Conservation (phyloP, 1,284 basidiomycete genomes). For the Pseudozyma hubeiensis region DNA sequence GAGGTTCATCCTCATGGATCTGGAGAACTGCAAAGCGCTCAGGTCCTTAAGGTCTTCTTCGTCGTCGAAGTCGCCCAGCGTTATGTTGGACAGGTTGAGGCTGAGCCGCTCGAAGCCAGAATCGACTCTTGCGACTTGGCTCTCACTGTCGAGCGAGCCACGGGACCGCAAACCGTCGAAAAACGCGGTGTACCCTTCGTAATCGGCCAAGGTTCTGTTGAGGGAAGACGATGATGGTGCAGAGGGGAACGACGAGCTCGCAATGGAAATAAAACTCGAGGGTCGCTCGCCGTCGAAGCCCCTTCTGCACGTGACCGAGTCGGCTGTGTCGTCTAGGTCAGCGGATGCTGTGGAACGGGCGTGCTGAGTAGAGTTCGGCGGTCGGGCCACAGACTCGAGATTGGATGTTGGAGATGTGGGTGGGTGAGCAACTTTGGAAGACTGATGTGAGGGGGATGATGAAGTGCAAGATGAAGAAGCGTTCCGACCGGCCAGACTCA, state of each 20-base stretch:
- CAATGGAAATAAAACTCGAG: background rate
- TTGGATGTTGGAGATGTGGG: background rate
- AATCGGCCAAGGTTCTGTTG: background rate
- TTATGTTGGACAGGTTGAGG: background rate
- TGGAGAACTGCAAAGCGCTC: slow-evolving; percentile 14
- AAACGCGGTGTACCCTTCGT: slow-evolving; percentile 15
- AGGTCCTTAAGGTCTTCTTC: slow-evolving; percentile 27
- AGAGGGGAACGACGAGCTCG: background rate
- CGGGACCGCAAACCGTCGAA: slow-evolving; percentile 15
- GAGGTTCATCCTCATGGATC: slow-evolving; percentile 36
- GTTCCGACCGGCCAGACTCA: background rate
- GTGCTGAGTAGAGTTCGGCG: background rate
- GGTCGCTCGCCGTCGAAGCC: background rate
- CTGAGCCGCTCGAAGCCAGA: background rate
- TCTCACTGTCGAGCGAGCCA: background rate
- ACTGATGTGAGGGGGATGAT: slow-evolving; percentile 3
- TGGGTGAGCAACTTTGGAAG: background rate
- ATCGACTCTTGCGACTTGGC: background rate
- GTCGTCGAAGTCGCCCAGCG: background rate
- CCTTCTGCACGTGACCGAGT: background rate
- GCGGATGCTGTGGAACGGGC: background rate
- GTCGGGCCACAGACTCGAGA: background rate
- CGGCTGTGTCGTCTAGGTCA: background rate
- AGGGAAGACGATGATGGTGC: background rate
- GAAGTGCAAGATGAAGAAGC: slow-evolving; percentile 6